phyloP scores from a whole-genome alignment of 192 early-diverging fungal species.

The Chytriomyces hyalinus region DNA sequence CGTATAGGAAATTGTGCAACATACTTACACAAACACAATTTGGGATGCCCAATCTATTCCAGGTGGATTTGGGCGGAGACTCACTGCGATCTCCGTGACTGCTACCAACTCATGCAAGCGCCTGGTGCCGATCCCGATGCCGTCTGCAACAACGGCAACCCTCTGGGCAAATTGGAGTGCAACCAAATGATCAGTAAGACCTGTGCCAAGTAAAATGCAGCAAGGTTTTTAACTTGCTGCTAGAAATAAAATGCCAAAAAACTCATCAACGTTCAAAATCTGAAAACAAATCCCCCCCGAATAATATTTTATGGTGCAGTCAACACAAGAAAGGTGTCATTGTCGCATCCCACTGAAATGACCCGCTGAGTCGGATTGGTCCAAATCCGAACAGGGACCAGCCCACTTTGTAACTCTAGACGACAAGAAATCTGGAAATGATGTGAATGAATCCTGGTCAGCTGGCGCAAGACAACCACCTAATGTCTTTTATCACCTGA shows the following conservation, averaged over 20 bases:
- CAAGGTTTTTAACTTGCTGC: no score
- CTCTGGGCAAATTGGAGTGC: not conserved
- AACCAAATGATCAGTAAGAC: not conserved
- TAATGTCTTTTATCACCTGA: not conserved
- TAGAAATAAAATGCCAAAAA: no score
- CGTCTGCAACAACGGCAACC: not conserved
- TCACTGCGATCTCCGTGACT: slow-evolving; percentile 9
- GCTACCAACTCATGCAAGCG: not conserved
- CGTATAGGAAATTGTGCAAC: no score
- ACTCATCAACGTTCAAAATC: no score
- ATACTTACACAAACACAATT: no score
- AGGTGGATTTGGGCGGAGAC: slow-evolving; percentile 13
- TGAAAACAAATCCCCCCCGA: no score
- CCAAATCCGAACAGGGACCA: not conserved
- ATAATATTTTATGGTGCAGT: not conserved
- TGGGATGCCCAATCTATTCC: no score
- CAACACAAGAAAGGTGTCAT: not conserved
- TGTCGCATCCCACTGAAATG: not conserved
- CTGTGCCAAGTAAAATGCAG: not conserved
- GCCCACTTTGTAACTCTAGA: not conserved
- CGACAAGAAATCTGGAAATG: not conserved
- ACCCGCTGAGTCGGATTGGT: slow-evolving; percentile 14
- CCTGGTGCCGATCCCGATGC: not conserved
- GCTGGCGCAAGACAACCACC: no score
- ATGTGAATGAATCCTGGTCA: not conserved